Evolutionary conservation across 73 alveolate species (phyloP), one percentile per base, ranked within the genome.

Genomic region (Uronychia binucleata): DNA sequence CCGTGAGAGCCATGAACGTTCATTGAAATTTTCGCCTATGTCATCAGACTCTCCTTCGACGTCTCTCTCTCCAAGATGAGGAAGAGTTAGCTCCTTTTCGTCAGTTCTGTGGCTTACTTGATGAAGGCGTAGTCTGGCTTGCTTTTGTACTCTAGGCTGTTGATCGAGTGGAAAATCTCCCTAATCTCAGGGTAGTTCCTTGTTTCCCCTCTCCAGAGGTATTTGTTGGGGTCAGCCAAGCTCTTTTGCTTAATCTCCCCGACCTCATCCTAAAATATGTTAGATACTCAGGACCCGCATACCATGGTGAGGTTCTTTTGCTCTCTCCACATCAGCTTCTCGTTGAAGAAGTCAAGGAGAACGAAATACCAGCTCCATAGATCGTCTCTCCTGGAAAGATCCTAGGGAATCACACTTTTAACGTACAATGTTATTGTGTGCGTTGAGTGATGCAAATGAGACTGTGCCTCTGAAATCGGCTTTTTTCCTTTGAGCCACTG

Each of bases 381-480:
- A 74, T 95, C 98, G 85, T 95, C 98, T 77, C 96, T 95, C 88
- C 96, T 90, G 0, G 91, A 26, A 58, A 95, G 86, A 74, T 95
- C 98, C 75, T 46, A 46, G 19, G 67, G 67, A 46, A 46, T 46
- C 67, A 46, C 5, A 46, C 19, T 46, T 46, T 46, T n/a, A n/a
- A n/a, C n/a, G 19, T 46, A 46, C 67, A 46, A 89, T 94, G 26
- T 86, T 89, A 83, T 93, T 74, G 90, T 95, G 98, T 11, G 97
- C 97, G 82, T 90, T 95, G 46, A 95, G 80, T 57, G 98, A 95
- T 25, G 98, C 98, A 88, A 93, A 95, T 33, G 98, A 90, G 34
- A 94, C 94, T 26, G 98, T 94, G 30, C 98, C 98, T 32, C 96
- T 76, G 91, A 94, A 94, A 59, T 94, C 97, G 30, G 90, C 89